phyloP scores from a whole-genome alignment of 495 filamentous ascomycete species.

The Xanthoparmelia taractica region DNA sequence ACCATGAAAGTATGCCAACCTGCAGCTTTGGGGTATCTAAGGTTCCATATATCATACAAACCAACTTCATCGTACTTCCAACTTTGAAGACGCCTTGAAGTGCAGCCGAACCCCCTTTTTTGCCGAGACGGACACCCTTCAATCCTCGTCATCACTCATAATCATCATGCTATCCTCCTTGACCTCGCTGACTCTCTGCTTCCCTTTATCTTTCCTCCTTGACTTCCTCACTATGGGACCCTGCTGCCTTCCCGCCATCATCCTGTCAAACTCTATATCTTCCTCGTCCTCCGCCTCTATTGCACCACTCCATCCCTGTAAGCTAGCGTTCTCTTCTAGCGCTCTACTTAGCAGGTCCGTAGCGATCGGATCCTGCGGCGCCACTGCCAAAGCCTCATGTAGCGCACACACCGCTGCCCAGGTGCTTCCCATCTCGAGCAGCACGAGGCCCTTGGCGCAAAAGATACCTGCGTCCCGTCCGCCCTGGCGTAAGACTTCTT shows the following conservation, averaged over 20 bases:
- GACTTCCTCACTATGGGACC: constrained; percentile 15
- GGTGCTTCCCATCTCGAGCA: constrained; percentile 57
- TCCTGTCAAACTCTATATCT: constrained; percentile 23
- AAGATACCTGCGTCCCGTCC: constrained; percentile 65
- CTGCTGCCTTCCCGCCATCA: constrained; percentile 23
- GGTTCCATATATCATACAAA: constrained; percentile 1
- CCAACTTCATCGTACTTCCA: not conserved
- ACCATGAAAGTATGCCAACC: not conserved
- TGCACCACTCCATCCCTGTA: constrained; percentile 25
- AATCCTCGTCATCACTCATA: constrained; percentile 28
- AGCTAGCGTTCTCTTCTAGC: constrained; percentile 28
- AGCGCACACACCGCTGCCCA: constrained; percentile 59
- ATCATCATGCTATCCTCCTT: constrained; percentile 29
- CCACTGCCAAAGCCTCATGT: constrained; percentile 66
- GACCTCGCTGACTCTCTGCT: constrained; percentile 30
- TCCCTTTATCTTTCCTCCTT: constrained; percentile 33
- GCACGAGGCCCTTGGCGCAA: constrained; percentile 64
- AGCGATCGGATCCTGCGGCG: constrained; percentile 61
- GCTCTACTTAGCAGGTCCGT: constrained; percentile 48
- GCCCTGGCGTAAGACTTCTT: constrained; percentile 70
- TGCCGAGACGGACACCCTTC: not conserved
- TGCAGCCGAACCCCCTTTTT: not conserved
- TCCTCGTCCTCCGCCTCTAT: constrained; percentile 25
- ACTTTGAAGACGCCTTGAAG: not conserved
- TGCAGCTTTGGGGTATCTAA: constrained; percentile 2